Evolutionary conservation across 257 asterid species (phyloP).

Genomic region (Solanum ossicruentum): DNA sequence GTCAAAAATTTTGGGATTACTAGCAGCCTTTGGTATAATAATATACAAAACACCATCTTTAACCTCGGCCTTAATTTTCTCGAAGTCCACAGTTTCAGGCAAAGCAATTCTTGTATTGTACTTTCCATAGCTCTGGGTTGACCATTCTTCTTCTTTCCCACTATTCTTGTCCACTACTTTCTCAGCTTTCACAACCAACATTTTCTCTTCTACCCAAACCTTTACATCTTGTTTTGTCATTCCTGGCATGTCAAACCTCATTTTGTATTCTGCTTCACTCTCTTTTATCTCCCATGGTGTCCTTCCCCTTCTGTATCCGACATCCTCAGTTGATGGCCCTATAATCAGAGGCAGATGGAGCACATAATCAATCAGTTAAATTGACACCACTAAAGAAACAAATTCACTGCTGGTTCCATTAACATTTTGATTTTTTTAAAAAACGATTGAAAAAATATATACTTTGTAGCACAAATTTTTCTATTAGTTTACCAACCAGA

Average conservation of each 20-base stretch:
- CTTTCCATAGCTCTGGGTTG: conserved; percentile 49
- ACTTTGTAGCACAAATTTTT: too few relatives aligned
- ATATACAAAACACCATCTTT: conserved; percentile 69
- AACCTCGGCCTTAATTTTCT: conserved; percentile 71
- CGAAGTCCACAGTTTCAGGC: conserved; percentile 64
- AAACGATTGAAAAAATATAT: too few relatives aligned
- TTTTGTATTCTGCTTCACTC: conserved; percentile 38
- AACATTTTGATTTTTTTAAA: too few relatives aligned
- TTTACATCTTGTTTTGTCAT: conserved; percentile 61
- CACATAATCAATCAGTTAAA: background rate
- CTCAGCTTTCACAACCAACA: conserved; percentile 58
- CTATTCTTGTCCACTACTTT: conserved; percentile 8
- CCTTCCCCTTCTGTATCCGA: conserved; percentile 39
- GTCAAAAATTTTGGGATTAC: conserved; percentile 32
- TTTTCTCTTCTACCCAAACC: conserved; percentile 60
- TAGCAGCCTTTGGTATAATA: conserved; percentile 33
- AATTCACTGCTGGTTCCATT: too few relatives aligned
- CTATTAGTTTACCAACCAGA: too few relatives aligned
- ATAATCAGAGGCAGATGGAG: background rate
- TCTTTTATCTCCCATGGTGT: conserved; percentile 82
- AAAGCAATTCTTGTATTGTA: conserved; percentile 52
- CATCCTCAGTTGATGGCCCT: background rate
- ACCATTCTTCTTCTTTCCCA: conserved; percentile 35
- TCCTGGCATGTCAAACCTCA: conserved; percentile 80
- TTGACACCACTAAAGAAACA: too few relatives aligned